Conservation (phyloP, 1,139 yeast genomes). For the Kluyveromyces sp. region DNA sequence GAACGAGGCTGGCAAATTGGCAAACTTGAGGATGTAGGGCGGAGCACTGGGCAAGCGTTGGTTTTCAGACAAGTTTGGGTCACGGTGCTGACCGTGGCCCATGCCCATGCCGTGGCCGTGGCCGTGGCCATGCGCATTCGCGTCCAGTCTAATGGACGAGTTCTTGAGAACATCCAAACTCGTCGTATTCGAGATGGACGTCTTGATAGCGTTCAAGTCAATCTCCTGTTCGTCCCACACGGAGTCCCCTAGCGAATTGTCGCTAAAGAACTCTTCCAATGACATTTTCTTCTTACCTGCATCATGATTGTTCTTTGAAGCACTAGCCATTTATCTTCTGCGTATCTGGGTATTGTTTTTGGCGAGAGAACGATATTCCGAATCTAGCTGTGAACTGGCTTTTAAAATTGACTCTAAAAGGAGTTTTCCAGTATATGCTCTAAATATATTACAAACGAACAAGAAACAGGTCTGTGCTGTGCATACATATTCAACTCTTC, state of each 20-base stretch:
- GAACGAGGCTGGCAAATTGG: constrained; percentile 40
- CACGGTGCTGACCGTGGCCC: constrained; percentile 1
- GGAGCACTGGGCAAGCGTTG: constrained; percentile 29
- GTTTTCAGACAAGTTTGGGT: not conserved
- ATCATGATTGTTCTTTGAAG: constrained; percentile 8
- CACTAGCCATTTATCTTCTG: constrained; percentile 3
- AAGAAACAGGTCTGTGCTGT: too few relatives aligned
- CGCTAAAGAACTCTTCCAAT: constrained; percentile 29
- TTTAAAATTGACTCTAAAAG: too few relatives aligned
- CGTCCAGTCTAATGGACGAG: constrained; percentile 12
- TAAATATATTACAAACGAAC: too few relatives aligned
- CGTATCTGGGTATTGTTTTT: not conserved
- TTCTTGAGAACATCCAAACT: constrained; percentile 23
- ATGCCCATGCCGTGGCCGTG: too few relatives aligned
- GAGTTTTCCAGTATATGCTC: too few relatives aligned
- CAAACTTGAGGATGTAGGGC: constrained; percentile 51
- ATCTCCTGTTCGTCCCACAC: constrained; percentile 30
- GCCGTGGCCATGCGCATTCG: not conserved
- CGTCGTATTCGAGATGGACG: constrained; percentile 18
- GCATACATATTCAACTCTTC: too few relatives aligned
- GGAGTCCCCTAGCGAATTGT: constrained; percentile 28
- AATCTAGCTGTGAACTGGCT: too few relatives aligned
- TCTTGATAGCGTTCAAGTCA: constrained; percentile 21
- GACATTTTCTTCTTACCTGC: constrained; percentile 30
- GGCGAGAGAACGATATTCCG: not conserved